Base-by-base conservation (phyloP, 768 basidiomycete species). In the Neoboletus brunneissimus region DNA sequence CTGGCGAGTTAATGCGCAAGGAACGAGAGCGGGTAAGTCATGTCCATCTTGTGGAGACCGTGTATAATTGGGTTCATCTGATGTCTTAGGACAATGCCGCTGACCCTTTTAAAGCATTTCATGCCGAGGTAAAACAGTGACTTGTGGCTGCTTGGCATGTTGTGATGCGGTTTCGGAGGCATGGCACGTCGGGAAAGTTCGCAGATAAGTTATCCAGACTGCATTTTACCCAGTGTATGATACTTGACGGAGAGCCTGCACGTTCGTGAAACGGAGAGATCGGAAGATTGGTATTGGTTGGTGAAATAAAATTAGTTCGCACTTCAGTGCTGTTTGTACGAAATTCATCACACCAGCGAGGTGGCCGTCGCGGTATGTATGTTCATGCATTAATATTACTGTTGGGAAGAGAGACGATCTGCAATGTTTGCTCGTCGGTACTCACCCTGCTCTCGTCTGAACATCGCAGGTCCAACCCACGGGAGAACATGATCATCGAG, bases 1-100 rank as follows among this genome's bases (percentile, higher is more conserved):
- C 74, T 0, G 79, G 79, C 34, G 74, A 75, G 54, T 55, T 76
- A 58, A 73, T 74, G 72, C 65, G 60, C 49, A 74, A 66, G 61
- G 61, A 78, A 63, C 53, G 63, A 35, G 69, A 70, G 49, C 65
- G 65, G 51, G 72, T 63, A 7, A n/a, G 61, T 50, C 22, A 11
- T 9, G 16, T 37, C 18, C 2, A 0, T 22, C 18, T 27, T n/a
- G 3, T 16, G 15, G 40, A 48, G 13, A 11, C 4, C 32, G 2
- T 34, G 40, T 22, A 12, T 20, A n/a, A 13, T 41, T 4, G 32
- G 15, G 32, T 37, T 31, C 10, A 31, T 9, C n/a, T 5, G 4
- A 22, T 18, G 23, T 1, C 43, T 22, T 29, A 58, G 63, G 56
- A 62, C 15, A 23, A 48, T 25, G 42, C 34, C 8, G 22, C 7